Evolutionary conservation across 257 asterid species (phyloP).

Genomic region (Ocimum tenuiflorum): DNA sequence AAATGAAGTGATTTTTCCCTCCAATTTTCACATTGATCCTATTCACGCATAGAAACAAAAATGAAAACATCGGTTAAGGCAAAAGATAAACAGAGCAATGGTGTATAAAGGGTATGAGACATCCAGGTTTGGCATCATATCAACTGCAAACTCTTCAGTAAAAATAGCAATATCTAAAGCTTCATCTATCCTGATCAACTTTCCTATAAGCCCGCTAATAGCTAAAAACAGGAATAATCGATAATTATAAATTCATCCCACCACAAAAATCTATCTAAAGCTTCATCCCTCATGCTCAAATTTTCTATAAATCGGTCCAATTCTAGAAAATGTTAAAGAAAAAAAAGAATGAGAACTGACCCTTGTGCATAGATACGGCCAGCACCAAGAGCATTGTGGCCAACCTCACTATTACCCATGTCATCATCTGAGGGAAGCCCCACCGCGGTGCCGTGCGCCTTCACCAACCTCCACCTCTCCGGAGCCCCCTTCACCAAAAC

Average conservation of each 20-base stretch:
- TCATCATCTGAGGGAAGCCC: constrained; percentile 96
- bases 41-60: neutral
- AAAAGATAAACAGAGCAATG: neutral
- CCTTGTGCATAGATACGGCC: constrained; percentile 97
- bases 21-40: neutral
- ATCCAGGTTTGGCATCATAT: too few species aligned
- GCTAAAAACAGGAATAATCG: neutral
- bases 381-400: constrained; percentile 99
- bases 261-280: neutral
- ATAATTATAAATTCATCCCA: neutral
- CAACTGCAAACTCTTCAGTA: neutral
- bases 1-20: too few species aligned
- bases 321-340: neutral
- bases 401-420: constrained; percentile 98
- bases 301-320: neutral
- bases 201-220: neutral
- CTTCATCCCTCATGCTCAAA: neutral
- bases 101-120: too few species aligned
- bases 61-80: neutral
- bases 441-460: constrained; percentile 88
- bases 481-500: constrained; percentile 68
- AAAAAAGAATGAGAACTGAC: constrained; percentile 30
- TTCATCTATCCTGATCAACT: neutral
- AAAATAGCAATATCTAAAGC: neutral
- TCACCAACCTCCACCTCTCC: constrained; percentile 88